Evolutionary conservation across 176 grass and related monocot genomes (phyloP), one percentile per base, ranked within the genome.

Genomic region (Triticum dicoccoides): DNA sequence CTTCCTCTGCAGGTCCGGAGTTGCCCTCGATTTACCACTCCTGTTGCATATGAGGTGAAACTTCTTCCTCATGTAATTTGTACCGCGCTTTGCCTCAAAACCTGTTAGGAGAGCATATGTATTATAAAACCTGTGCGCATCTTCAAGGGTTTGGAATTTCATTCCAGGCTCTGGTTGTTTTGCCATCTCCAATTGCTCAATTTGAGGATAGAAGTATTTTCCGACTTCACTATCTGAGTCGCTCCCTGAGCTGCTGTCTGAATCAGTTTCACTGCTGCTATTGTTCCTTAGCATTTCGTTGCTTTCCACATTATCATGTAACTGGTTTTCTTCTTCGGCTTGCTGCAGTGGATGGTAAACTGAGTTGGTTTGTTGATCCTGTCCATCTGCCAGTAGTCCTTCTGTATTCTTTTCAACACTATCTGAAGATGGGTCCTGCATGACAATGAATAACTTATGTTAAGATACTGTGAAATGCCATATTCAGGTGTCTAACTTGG

Each of bases 1-100:
- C 45, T 82, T 82, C 65, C 45, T 82, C 44, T 29, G 12, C 32
- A 69, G 65, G 65, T 37, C 66, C 18, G n/a, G 42, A 69, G 65
- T 68, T 82, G 66, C 30, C 80, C 2, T 82, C 12, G 30, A 23
- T 82, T 82, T 82, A 34, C 80, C 65, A 70, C 66, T 82, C 45
- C 80, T 82, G 65, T 82, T 82, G 30, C 80, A 82, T 82, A 69
- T 32, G 49, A 82, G 30, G 45, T 82, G 65, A 69, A 54, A 82
- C 65, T 82, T 82, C 80, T 67, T 82, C 51, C 80, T 82, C 80
- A 54, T 82, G 45, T 82, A 82, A 69, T 70, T 82, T 52, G 65
- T 69, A 37, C 80, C 80, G 11, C 80, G 67, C 30, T 54, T 82
- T 56, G 23, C 80, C 3, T 32, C 65, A 56, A 82, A 82, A 37